These are phyloP conservation scores for Macrophomina phaseolina DNA, from an alignment of 2,329 filamentous ascomycete species.

Conservation along the genomic window DNA sequence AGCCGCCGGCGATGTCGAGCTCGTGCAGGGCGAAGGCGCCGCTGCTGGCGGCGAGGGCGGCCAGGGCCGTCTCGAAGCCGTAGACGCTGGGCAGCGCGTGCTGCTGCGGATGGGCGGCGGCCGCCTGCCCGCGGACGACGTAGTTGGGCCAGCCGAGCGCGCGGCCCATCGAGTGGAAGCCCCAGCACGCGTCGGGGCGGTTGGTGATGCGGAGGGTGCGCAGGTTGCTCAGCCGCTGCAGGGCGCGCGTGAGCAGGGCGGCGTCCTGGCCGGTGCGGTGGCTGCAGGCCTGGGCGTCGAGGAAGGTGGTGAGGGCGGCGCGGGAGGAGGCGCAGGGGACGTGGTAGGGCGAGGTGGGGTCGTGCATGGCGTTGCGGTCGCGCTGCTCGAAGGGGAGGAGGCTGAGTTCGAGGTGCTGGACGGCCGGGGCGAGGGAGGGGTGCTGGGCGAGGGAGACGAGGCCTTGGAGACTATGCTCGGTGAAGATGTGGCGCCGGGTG, in stretches of 20 bases:
- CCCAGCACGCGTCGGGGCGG: background rate
- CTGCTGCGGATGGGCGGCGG: background rate
- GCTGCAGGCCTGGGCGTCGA: background rate
- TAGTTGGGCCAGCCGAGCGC: constrained; percentile 6
- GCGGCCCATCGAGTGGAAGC: background rate
- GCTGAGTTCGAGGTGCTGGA: background rate
- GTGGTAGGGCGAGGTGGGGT: background rate
- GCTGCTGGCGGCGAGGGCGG: background rate
- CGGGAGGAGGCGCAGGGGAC: background rate
- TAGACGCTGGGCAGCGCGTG: background rate
- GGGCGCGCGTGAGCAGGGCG: background rate
- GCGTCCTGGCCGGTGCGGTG: background rate
- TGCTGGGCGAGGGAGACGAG: constrained; percentile 2
- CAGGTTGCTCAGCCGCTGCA: background rate
- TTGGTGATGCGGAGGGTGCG: background rate
- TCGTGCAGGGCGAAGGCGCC: background rate
- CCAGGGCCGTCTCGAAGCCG: background rate
- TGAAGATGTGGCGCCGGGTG: constrained; percentile 1
- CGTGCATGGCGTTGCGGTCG: constrained; percentile 1
- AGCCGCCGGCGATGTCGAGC: background rate
- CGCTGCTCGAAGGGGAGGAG: constrained; percentile 3
- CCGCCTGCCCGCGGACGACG: background rate
- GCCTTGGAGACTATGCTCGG: background rate
- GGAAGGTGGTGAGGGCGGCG: background rate
- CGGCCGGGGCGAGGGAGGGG: background rate